Conservation (phyloP, 805 yeast genomes). For the Candida arabinofermentans region DNA sequence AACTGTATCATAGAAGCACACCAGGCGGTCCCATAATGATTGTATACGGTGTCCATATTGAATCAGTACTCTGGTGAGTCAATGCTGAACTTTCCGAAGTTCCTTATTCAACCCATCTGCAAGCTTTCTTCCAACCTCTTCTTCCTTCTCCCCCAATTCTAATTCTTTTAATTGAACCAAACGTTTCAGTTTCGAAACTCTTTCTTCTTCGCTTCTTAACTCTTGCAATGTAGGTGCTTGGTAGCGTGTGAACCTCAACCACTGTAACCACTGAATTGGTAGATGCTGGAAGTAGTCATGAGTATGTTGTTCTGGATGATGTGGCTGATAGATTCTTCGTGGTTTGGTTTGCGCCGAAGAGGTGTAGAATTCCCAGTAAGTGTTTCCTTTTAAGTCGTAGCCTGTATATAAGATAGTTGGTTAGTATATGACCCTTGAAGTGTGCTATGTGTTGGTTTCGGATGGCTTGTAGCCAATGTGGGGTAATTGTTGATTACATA, state of each 20-base stretch:
- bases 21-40: too few species aligned
- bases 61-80: too few species aligned
- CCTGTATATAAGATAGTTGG: conserved; percentile 29
- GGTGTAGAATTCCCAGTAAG: conserved; percentile 76
- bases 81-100: conserved; percentile 13
- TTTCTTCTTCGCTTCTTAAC: conserved; percentile 49
- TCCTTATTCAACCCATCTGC: conserved; percentile 22
- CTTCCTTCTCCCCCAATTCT: conserved; percentile 31
- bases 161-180: conserved; percentile 45
- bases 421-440: too few species aligned
- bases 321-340: conserved; percentile 63
- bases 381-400: conserved; percentile 78
- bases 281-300: conserved; percentile 57
- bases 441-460: too few species aligned
- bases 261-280: conserved; percentile 75
- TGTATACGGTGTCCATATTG: too few species aligned
- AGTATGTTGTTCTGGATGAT: conserved; percentile 40
- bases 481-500: conserved; percentile 8
- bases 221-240: conserved; percentile 62
- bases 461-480: too few species aligned
- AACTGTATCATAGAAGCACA: too few species aligned
- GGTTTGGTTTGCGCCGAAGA: conserved; percentile 43
- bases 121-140: conserved; percentile 14
- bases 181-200: conserved; percentile 50
- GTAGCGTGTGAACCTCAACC: conserved; percentile 66